Evolutionary conservation across 805 yeast genomes (phyloP).

Genomic region (Vanderwaltozyma polyspora): DNA sequence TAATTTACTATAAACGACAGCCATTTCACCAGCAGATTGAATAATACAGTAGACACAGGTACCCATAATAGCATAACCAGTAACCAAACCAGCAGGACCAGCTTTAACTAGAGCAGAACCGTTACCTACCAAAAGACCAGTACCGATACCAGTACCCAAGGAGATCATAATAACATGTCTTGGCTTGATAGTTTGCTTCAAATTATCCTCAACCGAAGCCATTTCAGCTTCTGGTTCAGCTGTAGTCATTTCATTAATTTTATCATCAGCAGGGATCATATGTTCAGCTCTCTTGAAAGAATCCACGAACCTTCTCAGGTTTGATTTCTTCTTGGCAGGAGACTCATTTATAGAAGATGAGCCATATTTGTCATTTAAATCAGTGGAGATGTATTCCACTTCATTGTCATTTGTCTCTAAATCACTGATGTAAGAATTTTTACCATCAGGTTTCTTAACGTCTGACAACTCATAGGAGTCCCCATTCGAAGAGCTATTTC

Average conservation of each 20-base stretch:
- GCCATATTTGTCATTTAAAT: not conserved
- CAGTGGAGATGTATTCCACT: constrained; percentile 1
- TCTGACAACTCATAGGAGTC: not conserved
- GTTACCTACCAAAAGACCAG: constrained; percentile 53
- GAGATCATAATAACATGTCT: constrained; percentile 66
- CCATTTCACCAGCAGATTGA: constrained; percentile 57
- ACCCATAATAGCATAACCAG: constrained; percentile 49
- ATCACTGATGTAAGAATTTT: not conserved
- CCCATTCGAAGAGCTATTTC: not conserved
- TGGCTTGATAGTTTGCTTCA: constrained; percentile 26
- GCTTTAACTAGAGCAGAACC: constrained; percentile 37
- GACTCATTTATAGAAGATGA: not conserved
- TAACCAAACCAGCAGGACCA: constrained; percentile 39
- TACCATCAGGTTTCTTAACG: not conserved
- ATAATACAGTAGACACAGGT: constrained; percentile 48
- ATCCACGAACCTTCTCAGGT: constrained; percentile 8
- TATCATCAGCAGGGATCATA: not conserved
- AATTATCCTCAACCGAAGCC: constrained; percentile 15
- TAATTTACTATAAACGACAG: constrained; percentile 45
- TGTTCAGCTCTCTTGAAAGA: constrained; percentile 16
- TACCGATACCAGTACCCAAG: constrained; percentile 77
- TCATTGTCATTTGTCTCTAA: constrained; percentile 2
- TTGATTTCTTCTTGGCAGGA: not conserved
- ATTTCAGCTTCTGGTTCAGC: not conserved
- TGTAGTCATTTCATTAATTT: not conserved